Percentiles rank a stretch among this genome's conserved stretches.
Evolutionary conservation across 352 stramenopile species (phyloP).

Genomic region (Phytopythium aichiense): DNA sequence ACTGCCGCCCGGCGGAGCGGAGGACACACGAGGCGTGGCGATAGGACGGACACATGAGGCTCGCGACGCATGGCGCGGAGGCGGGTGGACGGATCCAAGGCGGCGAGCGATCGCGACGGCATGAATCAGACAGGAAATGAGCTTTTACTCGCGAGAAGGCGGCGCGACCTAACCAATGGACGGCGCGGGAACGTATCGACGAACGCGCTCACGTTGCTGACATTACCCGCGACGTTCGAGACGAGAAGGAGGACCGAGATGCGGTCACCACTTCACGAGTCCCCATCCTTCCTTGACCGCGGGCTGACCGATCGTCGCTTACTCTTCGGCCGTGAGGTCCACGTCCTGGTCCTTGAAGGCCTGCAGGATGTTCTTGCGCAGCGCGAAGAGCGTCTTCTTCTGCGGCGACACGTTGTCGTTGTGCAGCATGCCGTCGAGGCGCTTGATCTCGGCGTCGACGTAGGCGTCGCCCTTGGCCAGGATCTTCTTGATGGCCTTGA

Average conservation of each 20-base stretch:
- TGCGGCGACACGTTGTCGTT: slow-evolving; percentile 80
- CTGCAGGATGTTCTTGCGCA: slow-evolving; percentile 90
- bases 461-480: slow-evolving; percentile 82
- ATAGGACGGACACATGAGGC: neutral
- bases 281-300: no score
- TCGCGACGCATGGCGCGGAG: neutral
- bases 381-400: slow-evolving; percentile 88
- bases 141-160: neutral
- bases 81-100: neutral
- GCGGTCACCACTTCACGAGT: no score
- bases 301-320: neutral
- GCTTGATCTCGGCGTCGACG: slow-evolving; percentile 78
- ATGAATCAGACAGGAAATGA: slow-evolving; percentile 1
- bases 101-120: neutral
- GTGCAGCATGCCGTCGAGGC: slow-evolving; percentile 69
- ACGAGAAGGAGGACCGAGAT: no score
- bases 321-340: slow-evolving; percentile 15
- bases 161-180: no score
- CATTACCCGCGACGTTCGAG: no score
- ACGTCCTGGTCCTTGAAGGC: slow-evolving; percentile 48
- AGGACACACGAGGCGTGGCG: neutral
- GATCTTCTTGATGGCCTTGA: slow-evolving; percentile 91
- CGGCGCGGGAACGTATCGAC: no score
- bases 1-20: neutral
- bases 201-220: neutral